Conservation (phyloP, 768 basidiomycete genomes). For the Leccinum sublutescens region DNA sequence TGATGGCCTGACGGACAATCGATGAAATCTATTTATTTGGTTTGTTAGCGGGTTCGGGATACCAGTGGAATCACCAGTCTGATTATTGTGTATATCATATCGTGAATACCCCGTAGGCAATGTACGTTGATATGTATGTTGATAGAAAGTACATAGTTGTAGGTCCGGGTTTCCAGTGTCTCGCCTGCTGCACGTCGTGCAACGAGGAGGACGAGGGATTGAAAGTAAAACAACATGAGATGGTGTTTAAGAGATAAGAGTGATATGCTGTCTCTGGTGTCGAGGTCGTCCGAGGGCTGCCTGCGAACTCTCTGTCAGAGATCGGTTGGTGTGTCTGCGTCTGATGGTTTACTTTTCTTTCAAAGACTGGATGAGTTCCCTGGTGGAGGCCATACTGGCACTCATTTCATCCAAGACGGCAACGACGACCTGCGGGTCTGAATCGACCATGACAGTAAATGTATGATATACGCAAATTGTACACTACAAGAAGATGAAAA, state of each 20-base stretch:
- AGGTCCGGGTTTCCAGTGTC: constrained; percentile 48
- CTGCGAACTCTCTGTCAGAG: constrained; percentile 12
- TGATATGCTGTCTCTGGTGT: constrained; percentile 81
- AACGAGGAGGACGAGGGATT: constrained; percentile 72
- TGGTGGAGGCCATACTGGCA: constrained; percentile 57
- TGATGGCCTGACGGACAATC: not conserved
- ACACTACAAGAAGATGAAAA: not conserved
- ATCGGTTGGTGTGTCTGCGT: not conserved
- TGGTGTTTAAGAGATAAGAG: constrained; percentile 87
- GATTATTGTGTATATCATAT: not conserved
- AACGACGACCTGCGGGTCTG: constrained; percentile 15
- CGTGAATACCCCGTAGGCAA: not conserved
- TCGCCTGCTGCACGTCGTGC: constrained; percentile 71
- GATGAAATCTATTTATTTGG: not conserved
- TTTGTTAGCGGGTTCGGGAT: not conserved
- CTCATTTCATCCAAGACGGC: constrained; percentile 54
- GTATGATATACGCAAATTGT: constrained; percentile 2
- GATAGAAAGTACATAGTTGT: not conserved
- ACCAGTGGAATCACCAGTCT: not conserved
- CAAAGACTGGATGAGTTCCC: constrained; percentile 53
- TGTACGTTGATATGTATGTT: not conserved
- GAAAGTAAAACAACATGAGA: constrained; percentile 79
- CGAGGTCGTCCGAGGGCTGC: constrained; percentile 33
- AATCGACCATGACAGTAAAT: constrained; percentile 18
- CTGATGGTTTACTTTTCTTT: constrained; percentile 48